Conservation (phyloP, 2,329 filamentous ascomycete genomes). For the Rhinocladiella similis region DNA sequence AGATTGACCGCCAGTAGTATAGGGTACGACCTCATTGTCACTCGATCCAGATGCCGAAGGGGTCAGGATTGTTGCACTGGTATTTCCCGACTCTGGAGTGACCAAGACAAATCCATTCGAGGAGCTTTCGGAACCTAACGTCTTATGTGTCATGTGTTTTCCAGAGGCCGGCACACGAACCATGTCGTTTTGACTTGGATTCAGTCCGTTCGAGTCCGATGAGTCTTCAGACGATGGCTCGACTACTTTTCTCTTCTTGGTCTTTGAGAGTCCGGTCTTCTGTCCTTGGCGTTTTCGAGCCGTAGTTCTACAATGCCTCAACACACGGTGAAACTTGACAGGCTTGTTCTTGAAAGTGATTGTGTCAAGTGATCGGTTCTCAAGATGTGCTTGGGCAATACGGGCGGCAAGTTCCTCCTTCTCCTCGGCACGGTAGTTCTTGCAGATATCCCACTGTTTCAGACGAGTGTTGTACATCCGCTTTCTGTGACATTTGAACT, state of each 20-base stretch:
- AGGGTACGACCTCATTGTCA: neutral
- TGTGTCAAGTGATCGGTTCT: neutral
- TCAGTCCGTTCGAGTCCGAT: neutral
- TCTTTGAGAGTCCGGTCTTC: neutral
- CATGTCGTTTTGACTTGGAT: neutral
- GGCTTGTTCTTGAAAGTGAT: constrained; percentile 6
- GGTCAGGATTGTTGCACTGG: neutral
- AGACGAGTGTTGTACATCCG: constrained; percentile 14
- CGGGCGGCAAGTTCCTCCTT: constrained; percentile 7
- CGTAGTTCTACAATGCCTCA: neutral
- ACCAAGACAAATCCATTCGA: neutral
- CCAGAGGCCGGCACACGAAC: neutral
- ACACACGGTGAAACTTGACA: constrained; percentile 8
- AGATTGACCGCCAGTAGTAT: neutral
- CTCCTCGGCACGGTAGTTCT: constrained; percentile 9
- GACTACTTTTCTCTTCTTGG: neutral
- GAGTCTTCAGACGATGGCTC: neutral
- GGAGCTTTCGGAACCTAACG: neutral
- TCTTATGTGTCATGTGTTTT: neutral
- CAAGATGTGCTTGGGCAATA: constrained; percentile 3
- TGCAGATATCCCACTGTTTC: constrained; percentile 14
- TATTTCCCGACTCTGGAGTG: neutral
- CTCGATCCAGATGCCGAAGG: neutral
- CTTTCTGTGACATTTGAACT: neutral
- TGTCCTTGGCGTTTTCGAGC: neutral